Conservation (phyloP, 352 stramenopile species). For the Globisporangium yorkense region DNA sequence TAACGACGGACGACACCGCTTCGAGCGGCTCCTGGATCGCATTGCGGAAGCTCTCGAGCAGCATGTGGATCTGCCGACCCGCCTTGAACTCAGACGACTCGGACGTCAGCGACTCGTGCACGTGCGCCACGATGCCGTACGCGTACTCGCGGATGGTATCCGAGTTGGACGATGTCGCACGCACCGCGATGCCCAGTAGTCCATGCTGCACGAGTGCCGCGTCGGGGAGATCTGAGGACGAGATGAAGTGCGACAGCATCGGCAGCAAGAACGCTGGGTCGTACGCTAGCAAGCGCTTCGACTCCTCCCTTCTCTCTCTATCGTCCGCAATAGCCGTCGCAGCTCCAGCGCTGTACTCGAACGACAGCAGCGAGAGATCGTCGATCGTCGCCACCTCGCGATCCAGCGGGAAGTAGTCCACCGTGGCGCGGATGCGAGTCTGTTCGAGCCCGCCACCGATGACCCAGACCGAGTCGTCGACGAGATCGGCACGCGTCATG, state of each 20-base stretch:
- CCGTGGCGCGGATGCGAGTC: conserved; percentile 51
- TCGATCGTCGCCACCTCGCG: conserved; percentile 23
- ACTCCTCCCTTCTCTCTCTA: conserved; percentile 1
- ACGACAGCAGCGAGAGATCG: conserved; percentile 25
- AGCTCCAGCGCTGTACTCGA: conserved; percentile 8
- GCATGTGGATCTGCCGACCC: conserved; percentile 66
- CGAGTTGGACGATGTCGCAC: conserved; percentile 58
- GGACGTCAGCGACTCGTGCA: conserved; percentile 65
- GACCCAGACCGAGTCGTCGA: conserved; percentile 66
- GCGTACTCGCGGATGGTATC: conserved; percentile 54
- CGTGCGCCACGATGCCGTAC: conserved; percentile 67
- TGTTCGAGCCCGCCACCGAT: conserved; percentile 59
- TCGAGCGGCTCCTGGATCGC: conserved; percentile 44
- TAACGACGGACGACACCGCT: conserved; percentile 65
- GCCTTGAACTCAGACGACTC: conserved; percentile 64
- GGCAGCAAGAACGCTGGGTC: conserved; percentile 74
- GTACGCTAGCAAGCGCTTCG: conserved; percentile 26
- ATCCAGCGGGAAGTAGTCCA: conserved; percentile 65
- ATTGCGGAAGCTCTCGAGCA: conserved; percentile 76
- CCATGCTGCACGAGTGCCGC: conserved; percentile 59
- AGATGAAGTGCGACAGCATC: conserved; percentile 74
- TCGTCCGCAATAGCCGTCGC: background rate
- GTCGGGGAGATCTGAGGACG: conserved; percentile 57
- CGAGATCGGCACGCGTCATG: conserved; percentile 30
- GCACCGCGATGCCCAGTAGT: conserved; percentile 60